Percentiles rank a stretch among this genome's conserved stretches.
Conservation (phyloP, 768 basidiomycete genomes). For the Trametes elegans region DNA sequence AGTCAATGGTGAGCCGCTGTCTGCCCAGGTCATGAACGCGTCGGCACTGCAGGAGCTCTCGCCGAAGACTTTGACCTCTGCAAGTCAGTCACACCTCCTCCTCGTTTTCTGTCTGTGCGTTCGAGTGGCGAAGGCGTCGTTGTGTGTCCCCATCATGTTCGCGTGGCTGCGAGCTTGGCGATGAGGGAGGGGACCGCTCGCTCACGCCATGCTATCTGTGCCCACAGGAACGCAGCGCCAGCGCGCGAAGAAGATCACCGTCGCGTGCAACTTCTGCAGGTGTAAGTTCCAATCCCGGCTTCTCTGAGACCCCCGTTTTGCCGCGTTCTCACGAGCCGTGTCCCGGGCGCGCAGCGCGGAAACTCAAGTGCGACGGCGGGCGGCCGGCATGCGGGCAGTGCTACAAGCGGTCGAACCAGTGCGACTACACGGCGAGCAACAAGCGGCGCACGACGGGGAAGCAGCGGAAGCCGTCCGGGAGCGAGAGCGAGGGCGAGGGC, state of each 20-base stretch:
- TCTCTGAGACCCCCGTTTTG: not conserved
- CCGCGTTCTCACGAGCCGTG: conserved; percentile 10
- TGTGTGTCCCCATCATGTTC: conserved; percentile 5
- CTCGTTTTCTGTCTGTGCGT: not conserved
- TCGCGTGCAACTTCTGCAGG: conserved; percentile 89
- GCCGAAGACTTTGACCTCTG: conserved; percentile 33
- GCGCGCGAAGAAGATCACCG: conserved; percentile 82
- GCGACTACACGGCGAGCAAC: conserved; percentile 76
- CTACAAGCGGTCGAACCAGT: conserved; percentile 70
- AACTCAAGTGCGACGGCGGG: conserved; percentile 86
- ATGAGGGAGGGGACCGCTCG: conserved; percentile 18
- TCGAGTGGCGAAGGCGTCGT: not conserved
- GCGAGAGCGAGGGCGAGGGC: conserved; percentile 38
- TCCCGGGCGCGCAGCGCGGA: conserved; percentile 54
- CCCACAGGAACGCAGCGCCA: conserved; percentile 56
- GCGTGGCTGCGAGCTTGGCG: not conserved
- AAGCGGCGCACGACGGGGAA: conserved; percentile 61
- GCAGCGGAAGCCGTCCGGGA: conserved; percentile 50
- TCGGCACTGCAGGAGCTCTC: conserved; percentile 22
- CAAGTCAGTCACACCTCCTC: conserved; percentile 36
- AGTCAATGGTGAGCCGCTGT: conserved; percentile 25
- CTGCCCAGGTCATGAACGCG: conserved; percentile 11
- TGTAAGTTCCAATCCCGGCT: conserved; percentile 55
- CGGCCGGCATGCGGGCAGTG: conserved; percentile 83
- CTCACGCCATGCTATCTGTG: conserved; percentile 10